A percentile compares a stretch with the other conserved stretches of the same genome.
These are phyloP conservation scores for Candida manassasensis DNA, from an alignment of 805 yeast species.

Conservation along the genomic window DNA sequence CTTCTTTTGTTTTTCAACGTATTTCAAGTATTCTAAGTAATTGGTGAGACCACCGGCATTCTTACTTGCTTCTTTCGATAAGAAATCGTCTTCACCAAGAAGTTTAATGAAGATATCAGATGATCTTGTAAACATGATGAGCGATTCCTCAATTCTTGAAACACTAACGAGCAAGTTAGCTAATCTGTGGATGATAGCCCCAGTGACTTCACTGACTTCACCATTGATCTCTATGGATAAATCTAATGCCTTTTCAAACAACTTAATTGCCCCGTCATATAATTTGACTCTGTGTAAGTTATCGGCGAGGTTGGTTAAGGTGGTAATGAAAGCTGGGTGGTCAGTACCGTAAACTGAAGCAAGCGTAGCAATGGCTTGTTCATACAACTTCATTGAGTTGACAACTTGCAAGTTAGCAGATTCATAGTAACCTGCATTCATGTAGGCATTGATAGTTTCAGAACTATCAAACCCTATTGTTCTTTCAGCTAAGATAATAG, in stretches of 20 bases:
- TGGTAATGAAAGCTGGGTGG: conserved; percentile 69
- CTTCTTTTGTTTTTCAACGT: conserved; percentile 30
- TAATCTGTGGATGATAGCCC: conserved; percentile 59
- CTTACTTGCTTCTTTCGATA: conserved; percentile 62
- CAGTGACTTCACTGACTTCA: conserved; percentile 55
- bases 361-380: conserved; percentile 59
- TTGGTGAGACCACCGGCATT: conserved; percentile 59
- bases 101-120: conserved; percentile 49
- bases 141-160: conserved; percentile 52
- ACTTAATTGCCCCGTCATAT: conserved; percentile 42
- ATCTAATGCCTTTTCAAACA: conserved; percentile 51
- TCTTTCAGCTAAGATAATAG: conserved; percentile 75
- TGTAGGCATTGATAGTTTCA: conserved; percentile 66
- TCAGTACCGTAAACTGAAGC: conserved; percentile 49
- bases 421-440: conserved; percentile 74
- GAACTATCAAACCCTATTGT: conserved; percentile 74
- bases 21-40: conserved; percentile 41
- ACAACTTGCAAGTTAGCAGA: conserved; percentile 50
- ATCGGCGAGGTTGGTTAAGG: conserved; percentile 57
- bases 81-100: conserved; percentile 63
- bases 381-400: conserved; percentile 59
- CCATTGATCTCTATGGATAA: conserved; percentile 53
- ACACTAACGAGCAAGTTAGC: conserved; percentile 44
- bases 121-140: conserved; percentile 52
- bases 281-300: conserved; percentile 53